Evolutionary conservation across 148 eudicot genomes (phyloP), one percentile per base, ranked within the genome.

Genomic region (Suaeda aralocaspica): DNA sequence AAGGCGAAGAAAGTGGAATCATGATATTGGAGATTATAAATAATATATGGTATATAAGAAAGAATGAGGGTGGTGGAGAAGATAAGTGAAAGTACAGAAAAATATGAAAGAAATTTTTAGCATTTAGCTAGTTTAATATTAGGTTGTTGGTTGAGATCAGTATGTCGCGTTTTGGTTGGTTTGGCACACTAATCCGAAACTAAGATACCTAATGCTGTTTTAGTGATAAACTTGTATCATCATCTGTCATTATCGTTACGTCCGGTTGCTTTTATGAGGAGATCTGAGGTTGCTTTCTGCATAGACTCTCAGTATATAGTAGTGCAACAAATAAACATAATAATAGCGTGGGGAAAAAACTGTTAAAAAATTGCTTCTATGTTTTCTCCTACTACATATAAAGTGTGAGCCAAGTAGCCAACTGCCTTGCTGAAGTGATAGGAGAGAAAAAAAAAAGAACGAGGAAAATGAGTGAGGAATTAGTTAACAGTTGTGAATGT

Each of bases 221-320:
- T 33, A 42, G 31, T 71, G 46, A 60, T 29, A 8, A 14, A 15
- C 26, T 46, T 30, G 57, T 59, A 44, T 60, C 57, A 48, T 24
- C 50, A 39, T 36, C 49, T 48, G 67, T 29, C 26, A 7, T 60
- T 59, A 19, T 31, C 18, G 10, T 30, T 46, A 6, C 14, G n/a
- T 6, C 62, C n/a, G 4, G 34, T 50, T 63, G 25, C 10, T 51
- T 62, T 36, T 72, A 72, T 64, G 74, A 9, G 68, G 74, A 62
- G 36, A 71, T 51, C 61, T 14, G 67, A 61, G 29, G 33, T 13
- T 48, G 74, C 50, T 56, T 33, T 33, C 36, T 36, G 48, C 18
- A 10, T 22, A 39, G 41, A 62, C 48, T 15, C 6, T 39, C 66
- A 52, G 26, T 28, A 0, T 21, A 21, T 24, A 52, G 50, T 46